phyloP scores from a whole-genome alignment of 768 basidiomycete genomes.

The Boletus patriciae region DNA sequence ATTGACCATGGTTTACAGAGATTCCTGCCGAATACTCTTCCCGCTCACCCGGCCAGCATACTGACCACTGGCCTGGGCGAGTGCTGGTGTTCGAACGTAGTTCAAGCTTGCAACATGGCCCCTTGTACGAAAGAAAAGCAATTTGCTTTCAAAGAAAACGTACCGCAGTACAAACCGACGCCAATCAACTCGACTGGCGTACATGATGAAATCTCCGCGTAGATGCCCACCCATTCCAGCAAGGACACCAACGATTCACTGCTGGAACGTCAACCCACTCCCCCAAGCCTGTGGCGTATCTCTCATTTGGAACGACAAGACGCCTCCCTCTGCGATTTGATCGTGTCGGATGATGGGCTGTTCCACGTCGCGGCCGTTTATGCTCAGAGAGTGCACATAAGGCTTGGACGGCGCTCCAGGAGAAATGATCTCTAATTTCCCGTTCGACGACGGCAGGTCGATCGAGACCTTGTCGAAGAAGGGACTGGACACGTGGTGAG shows the following conservation, averaged over 20 bases:
- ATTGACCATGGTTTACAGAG: no score
- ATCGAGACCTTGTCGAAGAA: slow-evolving; percentile 57
- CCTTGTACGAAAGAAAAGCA: no score
- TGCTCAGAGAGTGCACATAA: slow-evolving; percentile 57
- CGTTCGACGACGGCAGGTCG: slow-evolving; percentile 43
- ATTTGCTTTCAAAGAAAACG: background rate
- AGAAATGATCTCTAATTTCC: slow-evolving; percentile 51
- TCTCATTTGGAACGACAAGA: slow-evolving; percentile 67
- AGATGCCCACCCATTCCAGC: background rate
- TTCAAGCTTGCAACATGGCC: no score
- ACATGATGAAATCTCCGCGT: background rate
- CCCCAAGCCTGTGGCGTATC: slow-evolving; percentile 46
- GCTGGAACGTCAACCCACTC: background rate
- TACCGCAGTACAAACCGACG: background rate
- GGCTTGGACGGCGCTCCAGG: slow-evolving; percentile 56
- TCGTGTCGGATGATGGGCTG: slow-evolving; percentile 57
- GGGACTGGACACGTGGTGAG: slow-evolving; percentile 33
- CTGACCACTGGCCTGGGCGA: no score
- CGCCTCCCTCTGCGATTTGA: slow-evolving; percentile 58
- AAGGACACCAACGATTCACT: background rate
- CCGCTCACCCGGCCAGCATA: no score
- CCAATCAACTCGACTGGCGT: background rate
- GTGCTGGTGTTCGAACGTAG: no score
- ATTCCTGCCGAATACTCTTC: no score
- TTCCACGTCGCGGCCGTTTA: slow-evolving; percentile 50